A percentile compares a stretch with the other conserved stretches of the same genome.
Conservation (phyloP, 495 filamentous ascomycete genomes). For the Penicillium chermesinum region DNA sequence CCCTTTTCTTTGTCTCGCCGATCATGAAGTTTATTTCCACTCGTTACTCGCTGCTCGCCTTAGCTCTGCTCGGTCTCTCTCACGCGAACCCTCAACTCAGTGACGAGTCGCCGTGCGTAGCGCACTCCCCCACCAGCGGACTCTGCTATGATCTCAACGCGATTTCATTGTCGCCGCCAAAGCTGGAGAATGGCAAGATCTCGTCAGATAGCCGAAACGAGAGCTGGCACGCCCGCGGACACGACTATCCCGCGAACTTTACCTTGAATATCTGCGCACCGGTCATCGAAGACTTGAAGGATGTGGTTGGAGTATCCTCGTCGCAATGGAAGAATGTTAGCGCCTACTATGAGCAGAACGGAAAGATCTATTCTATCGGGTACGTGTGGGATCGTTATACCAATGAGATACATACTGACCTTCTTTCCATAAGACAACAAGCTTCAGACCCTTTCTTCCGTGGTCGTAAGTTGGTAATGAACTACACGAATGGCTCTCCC, state of each 20-base stretch:
- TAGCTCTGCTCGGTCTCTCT: slow-evolving; percentile 17
- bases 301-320: slow-evolving; percentile 65
- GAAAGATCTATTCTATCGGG: slow-evolving; percentile 80
- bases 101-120: slow-evolving; percentile 62
- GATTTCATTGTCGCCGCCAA: slow-evolving; percentile 55
- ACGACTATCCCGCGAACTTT: slow-evolving; percentile 85
- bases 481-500: slow-evolving; percentile 86
- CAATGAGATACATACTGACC: slow-evolving; percentile 6
- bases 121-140: slow-evolving; percentile 65
- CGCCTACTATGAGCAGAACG: slow-evolving; percentile 75
- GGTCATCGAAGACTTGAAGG: slow-evolving; percentile 68
- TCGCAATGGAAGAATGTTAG: slow-evolving; percentile 72
- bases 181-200: slow-evolving; percentile 49
- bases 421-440: slow-evolving; percentile 45
- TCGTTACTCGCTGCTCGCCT: slow-evolving; percentile 16
- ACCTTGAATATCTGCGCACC: slow-evolving; percentile 91
- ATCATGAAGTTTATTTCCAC: slow-evolving; percentile 22
- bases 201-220: slow-evolving; percentile 56
- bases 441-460: slow-evolving; percentile 70
- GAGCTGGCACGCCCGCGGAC: slow-evolving; percentile 79
- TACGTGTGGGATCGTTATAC: slow-evolving; percentile 33
- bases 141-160: slow-evolving; percentile 87
- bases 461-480: slow-evolving; percentile 84
- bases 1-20: background rate
- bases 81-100: slow-evolving; percentile 21